Evolutionary conservation across 176 grass and related monocot genomes (phyloP), one percentile per base, ranked within the genome.

Genomic region (Musa troglodytarum): DNA sequence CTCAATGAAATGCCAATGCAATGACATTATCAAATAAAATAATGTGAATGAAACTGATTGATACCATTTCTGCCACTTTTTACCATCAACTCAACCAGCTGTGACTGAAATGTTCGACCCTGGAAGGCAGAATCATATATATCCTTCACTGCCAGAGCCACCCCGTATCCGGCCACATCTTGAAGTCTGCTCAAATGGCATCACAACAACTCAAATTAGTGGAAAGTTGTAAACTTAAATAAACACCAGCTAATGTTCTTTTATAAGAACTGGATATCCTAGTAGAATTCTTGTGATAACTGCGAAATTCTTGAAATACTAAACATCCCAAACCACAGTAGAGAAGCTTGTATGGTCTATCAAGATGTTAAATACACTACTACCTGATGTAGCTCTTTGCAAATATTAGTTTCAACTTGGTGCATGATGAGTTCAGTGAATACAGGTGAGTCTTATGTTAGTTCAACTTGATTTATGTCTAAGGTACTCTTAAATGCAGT

Each of bases 111-210:
- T 82, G 77, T 83, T 0, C 87, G 88, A 54, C 84, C 80, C 57
- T 56, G 83, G 61, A 92, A 96, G 50, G 93, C 89, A 75, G 72
- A 11, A 51, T 59, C 55, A 73, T 81, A 96, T 22, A 96, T 90
- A 73, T 58, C 76, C 80, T 77, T 92, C 52, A 96, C 93, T 68
- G 93, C 89, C 81, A 92, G 69, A 53, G 85, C 87, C 67, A 96
- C 93, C 77, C 93, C 89, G 90, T 96, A 96, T 79, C 93, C 93
- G 85, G 90, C 87, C 43, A 90, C 68, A 86, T 96, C 93, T 86
- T 88, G 85, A 4, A 92, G 85, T 85, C 93, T 96, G 68, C 4
- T 85, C 17, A 53, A 11, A 15, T 26, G 23, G n/a, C 22, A 56
- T 19, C 15, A 25, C 22, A 20, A 9, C 25, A 12, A 22, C 25